Evolutionary conservation across 441 rosid genomes (phyloP).

Genomic region (Flueggea neowawraea): DNA sequence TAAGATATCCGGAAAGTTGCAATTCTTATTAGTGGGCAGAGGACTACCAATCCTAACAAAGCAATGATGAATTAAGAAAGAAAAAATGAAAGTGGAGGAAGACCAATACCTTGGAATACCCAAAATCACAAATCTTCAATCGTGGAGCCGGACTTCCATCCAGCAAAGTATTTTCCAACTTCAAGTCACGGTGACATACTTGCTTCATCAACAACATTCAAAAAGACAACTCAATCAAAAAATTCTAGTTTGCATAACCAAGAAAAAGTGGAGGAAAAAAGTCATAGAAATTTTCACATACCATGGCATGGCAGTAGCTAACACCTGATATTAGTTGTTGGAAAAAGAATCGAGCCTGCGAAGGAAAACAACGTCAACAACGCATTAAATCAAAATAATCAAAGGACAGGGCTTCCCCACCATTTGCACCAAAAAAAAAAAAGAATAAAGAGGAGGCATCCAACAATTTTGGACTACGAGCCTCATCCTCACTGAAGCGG

Average conservation of each 20-base stretch:
- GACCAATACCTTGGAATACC: slow-evolving; percentile 85
- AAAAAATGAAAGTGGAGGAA: not conserved
- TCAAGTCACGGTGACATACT: slow-evolving; percentile 98
- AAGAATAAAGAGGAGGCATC: not conserved
- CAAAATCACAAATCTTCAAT: slow-evolving; percentile 97
- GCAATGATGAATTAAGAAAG: not conserved
- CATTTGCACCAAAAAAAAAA: too few relatives aligned
- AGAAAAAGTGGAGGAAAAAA: slow-evolving; percentile 4
- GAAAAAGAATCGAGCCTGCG: slow-evolving; percentile 96
- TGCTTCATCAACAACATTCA: slow-evolving; percentile 50
- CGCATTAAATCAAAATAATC: not conserved
- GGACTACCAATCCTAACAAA: too few relatives aligned
- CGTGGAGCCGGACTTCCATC: slow-evolving; percentile 98
- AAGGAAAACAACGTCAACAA: slow-evolving; percentile 4
- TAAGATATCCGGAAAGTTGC: not conserved
- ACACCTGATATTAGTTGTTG: slow-evolving; percentile 99
- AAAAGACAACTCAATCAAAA: slow-evolving; percentile 14
- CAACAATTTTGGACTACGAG: slow-evolving; percentile 6
- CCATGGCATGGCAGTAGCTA: slow-evolving; percentile 95
- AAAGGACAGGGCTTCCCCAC: not conserved
- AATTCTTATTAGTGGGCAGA: too few relatives aligned
- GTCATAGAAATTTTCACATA: slow-evolving; percentile 19
- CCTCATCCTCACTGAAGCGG: slow-evolving; percentile 98
- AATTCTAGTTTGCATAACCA: not conserved
- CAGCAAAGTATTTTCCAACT: slow-evolving; percentile 87